These are phyloP conservation scores for Paspalum vaginatum DNA, from an alignment of 176 grass and related monocot species.

Conservation along the genomic window DNA sequence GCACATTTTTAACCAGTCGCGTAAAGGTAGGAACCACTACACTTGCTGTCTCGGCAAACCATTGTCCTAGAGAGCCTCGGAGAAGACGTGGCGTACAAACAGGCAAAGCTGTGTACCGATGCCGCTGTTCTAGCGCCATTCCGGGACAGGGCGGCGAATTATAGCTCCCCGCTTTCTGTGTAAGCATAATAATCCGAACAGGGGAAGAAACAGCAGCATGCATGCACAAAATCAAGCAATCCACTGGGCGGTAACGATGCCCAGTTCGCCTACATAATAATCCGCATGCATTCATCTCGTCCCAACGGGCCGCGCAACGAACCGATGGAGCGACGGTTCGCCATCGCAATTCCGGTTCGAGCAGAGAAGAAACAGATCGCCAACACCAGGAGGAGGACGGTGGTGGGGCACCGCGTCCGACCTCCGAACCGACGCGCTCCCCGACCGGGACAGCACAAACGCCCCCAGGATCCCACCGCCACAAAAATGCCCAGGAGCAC, in stretches of 20 bases:
- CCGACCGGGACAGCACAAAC: no score
- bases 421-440: no score
- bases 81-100: slow-evolving; percentile 30
- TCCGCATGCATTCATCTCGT: background rate
- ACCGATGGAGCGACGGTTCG: no score
- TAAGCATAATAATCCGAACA: slow-evolving; percentile 20
- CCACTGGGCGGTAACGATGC: background rate
- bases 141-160: background rate
- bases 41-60: slow-evolving; percentile 27
- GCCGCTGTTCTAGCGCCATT: background rate
- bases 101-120: background rate
- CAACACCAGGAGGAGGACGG: no score
- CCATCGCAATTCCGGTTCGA: no score
- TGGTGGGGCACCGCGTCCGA: no score
- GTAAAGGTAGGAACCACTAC: background rate
- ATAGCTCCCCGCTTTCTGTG: background rate
- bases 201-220: slow-evolving; percentile 21
- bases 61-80: background rate
- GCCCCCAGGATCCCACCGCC: no score
- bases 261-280: background rate
- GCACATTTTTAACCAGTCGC: background rate
- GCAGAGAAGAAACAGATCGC: no score
- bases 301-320: no score
- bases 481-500: no score
- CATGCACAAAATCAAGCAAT: background rate